These are phyloP conservation scores for Penstemon newberryi DNA, from an alignment of 257 asterid genomes.

Conservation along the genomic window DNA sequence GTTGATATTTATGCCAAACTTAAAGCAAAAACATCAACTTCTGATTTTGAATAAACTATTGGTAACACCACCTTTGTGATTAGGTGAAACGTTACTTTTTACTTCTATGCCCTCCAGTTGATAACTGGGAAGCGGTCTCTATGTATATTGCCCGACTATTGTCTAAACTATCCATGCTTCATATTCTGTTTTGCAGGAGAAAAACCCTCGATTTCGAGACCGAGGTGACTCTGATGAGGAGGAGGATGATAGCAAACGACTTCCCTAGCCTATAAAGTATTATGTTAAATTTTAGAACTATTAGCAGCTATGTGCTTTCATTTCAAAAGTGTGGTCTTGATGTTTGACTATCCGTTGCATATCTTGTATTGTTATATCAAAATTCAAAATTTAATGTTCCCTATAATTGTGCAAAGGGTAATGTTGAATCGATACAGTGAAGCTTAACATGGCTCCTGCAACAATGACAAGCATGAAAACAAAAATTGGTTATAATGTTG, in stretches of 20 bases:
- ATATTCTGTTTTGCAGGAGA: constrained; percentile 56
- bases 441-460: too few relatives aligned
- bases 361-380: constrained; percentile 23
- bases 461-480: too few relatives aligned
- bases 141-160: not conserved
- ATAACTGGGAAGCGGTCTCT: constrained; percentile 12
- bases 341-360: constrained; percentile 7
- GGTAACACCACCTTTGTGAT: not conserved
- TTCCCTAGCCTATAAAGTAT: constrained; percentile 29
- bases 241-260: constrained; percentile 57
- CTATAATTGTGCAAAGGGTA: constrained; percentile 8
- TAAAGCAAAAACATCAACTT: too few relatives aligned
- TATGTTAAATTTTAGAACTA: constrained; percentile 23
- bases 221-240: constrained; percentile 92
- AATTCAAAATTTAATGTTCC: constrained; percentile 13
- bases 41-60: too few relatives aligned
- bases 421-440: too few relatives aligned
- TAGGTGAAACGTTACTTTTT: not conserved
- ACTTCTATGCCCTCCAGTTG: not conserved
- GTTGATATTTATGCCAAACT: too few relatives aligned
- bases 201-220: constrained; percentile 91
- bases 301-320: constrained; percentile 16
- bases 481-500: too few relatives aligned
- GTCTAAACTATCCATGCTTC: not conserved
- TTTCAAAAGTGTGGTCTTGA: constrained; percentile 15